Base-by-base conservation (phyloP, 1,284 basidiomycete species). In the Apiotrichum laibachii region DNA sequence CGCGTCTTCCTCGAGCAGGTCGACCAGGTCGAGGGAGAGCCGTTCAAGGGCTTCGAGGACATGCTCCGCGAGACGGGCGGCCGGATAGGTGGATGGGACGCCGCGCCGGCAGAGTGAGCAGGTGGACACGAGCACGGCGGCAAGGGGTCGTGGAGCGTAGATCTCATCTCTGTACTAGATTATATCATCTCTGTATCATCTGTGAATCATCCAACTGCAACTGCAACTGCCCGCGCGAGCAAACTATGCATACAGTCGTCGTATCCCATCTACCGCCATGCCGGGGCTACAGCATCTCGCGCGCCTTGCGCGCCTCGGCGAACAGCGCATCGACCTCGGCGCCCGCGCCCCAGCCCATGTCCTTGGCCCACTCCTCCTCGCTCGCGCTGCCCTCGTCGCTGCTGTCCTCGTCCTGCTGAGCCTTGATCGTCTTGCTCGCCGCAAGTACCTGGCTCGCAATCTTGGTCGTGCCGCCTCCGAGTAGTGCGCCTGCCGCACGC, bases 21-120 rank as follows among this genome's bases (percentile, higher is more conserved):
- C 43, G 56, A 54, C 0, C 67, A 73, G 22, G 56, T 73, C 10
- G 71, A 72, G 37, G 71, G 71, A 9, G 44, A 60, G 10, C 65
- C 67, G 22, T 69, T 76, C 57, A 67, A 70, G 2, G 75, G 73
- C 5, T 78, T 78, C 45, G 76, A 78, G 55, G 67, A 70, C 16
- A 46, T 61, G 15, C 78, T 70, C 59, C 73, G 65, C 34, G 70
- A 74, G 13, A 64, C 69, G 34, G 77, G 77, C 3, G 76, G 77
- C 0, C 59, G 65, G 21, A 67, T 73, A 5, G 77, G 77, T 7
- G 77, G 77, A 0, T 79, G 77, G 77, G 71, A 58, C 3, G 19
- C 13, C 18, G 21, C 11, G 43, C 37, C 12, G 15, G 5, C 37
- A 16, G 5, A 37, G 37, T 16, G 37, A 37, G 37, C 37, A 11